phyloP scores from a whole-genome alignment of 2,329 filamentous ascomycete genomes.

The Mycosphaerelloides madeirae region DNA sequence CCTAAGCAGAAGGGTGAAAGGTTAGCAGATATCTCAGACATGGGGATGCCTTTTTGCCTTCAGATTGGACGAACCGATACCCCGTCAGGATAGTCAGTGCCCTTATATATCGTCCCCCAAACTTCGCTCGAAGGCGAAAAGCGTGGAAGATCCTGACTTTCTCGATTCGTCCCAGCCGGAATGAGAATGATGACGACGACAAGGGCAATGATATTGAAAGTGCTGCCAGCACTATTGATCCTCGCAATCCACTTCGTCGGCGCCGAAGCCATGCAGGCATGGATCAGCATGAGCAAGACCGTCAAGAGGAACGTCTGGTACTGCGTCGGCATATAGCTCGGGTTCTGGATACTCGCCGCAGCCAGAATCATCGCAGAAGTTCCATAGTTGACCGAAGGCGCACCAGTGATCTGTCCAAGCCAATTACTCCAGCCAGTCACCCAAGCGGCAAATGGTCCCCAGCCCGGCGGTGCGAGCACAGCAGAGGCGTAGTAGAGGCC shows the following conservation, averaged over 20 bases:
- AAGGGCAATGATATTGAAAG: conserved; percentile 65
- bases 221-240: conserved; percentile 66
- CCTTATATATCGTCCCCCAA: conserved; percentile 62
- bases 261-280: conserved; percentile 63
- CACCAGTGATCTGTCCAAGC: conserved; percentile 60
- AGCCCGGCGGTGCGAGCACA: conserved; percentile 62
- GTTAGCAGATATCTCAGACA: too few species aligned
- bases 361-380: conserved; percentile 67
- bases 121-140: conserved; percentile 57
- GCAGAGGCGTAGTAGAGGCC: conserved; percentile 71
- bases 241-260: conserved; percentile 66
- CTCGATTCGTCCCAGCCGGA: conserved; percentile 53
- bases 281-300: conserved; percentile 60
- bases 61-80: too few species aligned
- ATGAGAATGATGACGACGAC: conserved; percentile 65
- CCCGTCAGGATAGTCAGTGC: conserved; percentile 63
- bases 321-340: conserved; percentile 58
- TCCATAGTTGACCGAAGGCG: conserved; percentile 63
- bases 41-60: too few species aligned
- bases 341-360: conserved; percentile 62
- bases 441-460: conserved; percentile 63
- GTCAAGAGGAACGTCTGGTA: conserved; percentile 68
- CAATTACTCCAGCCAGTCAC: conserved; percentile 68
- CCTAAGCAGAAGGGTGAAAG: too few species aligned
- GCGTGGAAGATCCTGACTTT: conserved; percentile 50